Evolutionary conservation across 176 grass and related monocot genomes (phyloP), one percentile per base, ranked within the genome.

Genomic region (Eremochloa ophiuroides): DNA sequence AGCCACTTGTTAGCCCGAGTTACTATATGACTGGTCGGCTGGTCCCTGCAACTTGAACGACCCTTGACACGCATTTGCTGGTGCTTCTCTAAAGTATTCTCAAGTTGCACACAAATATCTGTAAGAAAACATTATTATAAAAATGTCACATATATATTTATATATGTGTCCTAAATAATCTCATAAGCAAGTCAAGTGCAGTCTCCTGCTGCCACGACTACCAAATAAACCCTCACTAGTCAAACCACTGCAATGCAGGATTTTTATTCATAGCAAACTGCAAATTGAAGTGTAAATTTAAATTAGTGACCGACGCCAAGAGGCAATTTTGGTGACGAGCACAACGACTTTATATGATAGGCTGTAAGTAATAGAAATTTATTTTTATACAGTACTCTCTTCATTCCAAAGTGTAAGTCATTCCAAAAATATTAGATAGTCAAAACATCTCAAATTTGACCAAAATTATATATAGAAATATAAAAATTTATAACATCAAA

Each of bases 51-150:
- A 64, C 69, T 74, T 64, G 70, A 22, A 48, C 25, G 41, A 50
- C 35, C 18, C 17, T 62, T 82, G 53, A 47, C 28, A 61, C 18
- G 22, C 41, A 64, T 79, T 78, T 63, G 43, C 5, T 35, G 10
- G 68, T 46, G 41, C 15, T 47, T 47, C 44, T 64, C 60, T 51
- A 75, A 75, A 66, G 23, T 55, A 83, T 30, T 66, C 44, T 66
- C 71, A 51, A 83, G 26, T 66, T 30, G 42, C 2, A 8, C n/a
- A 64, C 44, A 68, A 70, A 85, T 61, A 85, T 86, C 58, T 74
- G 12, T 6, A 20, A 13, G 31, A 71, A 15, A 26, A 30, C 7
- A 67, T 66, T 35, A 35, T 35, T 35, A 35, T 35, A 35, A 35
- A 5, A 5, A 41, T 41, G 40, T 10, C 40, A 12, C 2, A 41